Evolutionary conservation across 139 green algal species (phyloP).

Genomic region (Ulvella scutata): DNA sequence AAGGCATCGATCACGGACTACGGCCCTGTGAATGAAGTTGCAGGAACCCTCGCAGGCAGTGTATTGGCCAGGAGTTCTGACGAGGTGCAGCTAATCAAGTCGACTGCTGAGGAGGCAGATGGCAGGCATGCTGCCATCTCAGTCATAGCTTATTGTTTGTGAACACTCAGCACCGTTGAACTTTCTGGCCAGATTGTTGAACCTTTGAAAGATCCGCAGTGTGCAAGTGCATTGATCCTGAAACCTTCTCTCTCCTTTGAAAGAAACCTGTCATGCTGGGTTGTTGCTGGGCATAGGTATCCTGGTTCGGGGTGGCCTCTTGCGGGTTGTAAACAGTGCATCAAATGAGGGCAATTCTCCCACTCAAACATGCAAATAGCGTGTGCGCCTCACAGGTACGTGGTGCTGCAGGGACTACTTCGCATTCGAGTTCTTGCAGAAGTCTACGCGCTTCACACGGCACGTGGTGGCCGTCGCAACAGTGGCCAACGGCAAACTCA

Average conservation of each 20-base stretch:
- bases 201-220: no score
- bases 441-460: neutral
- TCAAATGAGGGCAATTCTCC: neutral
- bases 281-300: no score
- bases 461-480: neutral
- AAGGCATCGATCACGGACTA: constrained; percentile 75
- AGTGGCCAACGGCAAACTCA: neutral
- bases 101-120: neutral
- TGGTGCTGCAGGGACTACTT: neutral
- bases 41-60: neutral
- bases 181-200: no score
- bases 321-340: neutral
- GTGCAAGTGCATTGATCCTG: no score
- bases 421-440: neutral
- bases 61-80: neutral
- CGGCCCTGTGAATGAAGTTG: constrained; percentile 22
- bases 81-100: neutral
- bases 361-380: no score
- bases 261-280: no score
- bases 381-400: neutral
- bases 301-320: neutral
- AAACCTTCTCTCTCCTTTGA: no score
- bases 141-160: no score
- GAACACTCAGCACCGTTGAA: no score
- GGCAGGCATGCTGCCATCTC: neutral